Evolutionary conservation across 345 rosid genomes (phyloP).

Genomic region (Citrus mangshanensis): DNA sequence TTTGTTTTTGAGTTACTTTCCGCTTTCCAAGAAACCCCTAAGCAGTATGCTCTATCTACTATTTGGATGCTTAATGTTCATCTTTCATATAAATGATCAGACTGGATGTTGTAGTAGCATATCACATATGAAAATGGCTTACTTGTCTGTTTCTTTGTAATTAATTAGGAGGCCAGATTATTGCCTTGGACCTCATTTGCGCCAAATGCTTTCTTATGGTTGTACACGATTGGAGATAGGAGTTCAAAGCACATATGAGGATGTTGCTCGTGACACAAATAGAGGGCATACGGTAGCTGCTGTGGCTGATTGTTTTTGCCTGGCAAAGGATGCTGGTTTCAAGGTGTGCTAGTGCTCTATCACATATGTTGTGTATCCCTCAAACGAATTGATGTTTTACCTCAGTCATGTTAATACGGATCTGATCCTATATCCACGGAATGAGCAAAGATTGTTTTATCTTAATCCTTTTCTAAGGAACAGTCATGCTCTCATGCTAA

Average conservation of each 20-base stretch:
- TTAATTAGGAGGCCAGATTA: constrained; percentile 89
- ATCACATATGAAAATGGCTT: not conserved
- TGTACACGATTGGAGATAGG: constrained; percentile 98
- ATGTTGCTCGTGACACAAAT: constrained; percentile 96
- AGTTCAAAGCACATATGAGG: constrained; percentile 99
- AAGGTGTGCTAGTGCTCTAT: constrained; percentile 48
- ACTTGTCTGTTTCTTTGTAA: constrained; percentile 16
- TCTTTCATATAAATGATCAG: not conserved
- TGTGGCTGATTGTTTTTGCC: constrained; percentile 96
- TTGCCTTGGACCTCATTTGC: constrained; percentile 96
- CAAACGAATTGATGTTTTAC: not conserved
- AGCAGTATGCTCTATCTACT: not conserved
- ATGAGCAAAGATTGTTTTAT: not conserved
- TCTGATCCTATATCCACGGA: not conserved
- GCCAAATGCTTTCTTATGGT: constrained; percentile 96
- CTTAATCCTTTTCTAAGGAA: not conserved
- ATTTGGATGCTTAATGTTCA: not conserved
- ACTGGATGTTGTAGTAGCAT: not conserved
- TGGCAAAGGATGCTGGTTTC: constrained; percentile 99
- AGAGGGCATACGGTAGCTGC: constrained; percentile 99
- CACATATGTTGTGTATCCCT: not conserved
- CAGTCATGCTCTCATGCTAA: not conserved
- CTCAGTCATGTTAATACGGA: not conserved
- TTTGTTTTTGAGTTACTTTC: not conserved
- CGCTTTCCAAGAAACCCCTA: not conserved